phyloP scores from a whole-genome alignment of 805 yeast genomes.

The Saccharomycopsis babjevae region DNA sequence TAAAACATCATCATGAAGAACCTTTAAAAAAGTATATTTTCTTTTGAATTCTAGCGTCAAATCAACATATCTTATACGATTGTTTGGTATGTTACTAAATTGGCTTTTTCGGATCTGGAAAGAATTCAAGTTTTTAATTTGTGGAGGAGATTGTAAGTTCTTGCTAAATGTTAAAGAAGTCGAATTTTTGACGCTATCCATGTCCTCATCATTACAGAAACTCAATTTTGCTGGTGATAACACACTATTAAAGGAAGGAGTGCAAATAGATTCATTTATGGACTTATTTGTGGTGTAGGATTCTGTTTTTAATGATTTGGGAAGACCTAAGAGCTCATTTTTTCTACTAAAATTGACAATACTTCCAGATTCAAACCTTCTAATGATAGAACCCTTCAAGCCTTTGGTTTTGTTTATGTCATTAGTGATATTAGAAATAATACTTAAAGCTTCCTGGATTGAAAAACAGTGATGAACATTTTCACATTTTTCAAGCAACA shows the following conservation, averaged over 20 bases:
- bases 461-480: not conserved
- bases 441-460: not conserved
- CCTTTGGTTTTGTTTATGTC: not conserved
- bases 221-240: not conserved
- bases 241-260: not conserved
- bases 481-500: not conserved
- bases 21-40: constrained; percentile 10
- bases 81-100: constrained; percentile 4
- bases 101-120: constrained; percentile 4
- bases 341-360: not conserved
- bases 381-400: not conserved
- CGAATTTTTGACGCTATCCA: not conserved
- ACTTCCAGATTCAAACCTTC: not conserved
- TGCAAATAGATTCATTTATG: not conserved
- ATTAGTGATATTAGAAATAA: not conserved
- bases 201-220: not conserved
- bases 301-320: not conserved
- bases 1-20: not conserved
- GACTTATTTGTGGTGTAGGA: not conserved
- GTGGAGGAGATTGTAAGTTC: not conserved
- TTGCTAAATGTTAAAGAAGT: not conserved
- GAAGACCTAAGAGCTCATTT: not conserved
- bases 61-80: constrained; percentile 8
- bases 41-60: constrained; percentile 9
- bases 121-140: not conserved